Base-by-base conservation (phyloP, 345 rosid genomes). In the Noccaea bulbosa region DNA sequence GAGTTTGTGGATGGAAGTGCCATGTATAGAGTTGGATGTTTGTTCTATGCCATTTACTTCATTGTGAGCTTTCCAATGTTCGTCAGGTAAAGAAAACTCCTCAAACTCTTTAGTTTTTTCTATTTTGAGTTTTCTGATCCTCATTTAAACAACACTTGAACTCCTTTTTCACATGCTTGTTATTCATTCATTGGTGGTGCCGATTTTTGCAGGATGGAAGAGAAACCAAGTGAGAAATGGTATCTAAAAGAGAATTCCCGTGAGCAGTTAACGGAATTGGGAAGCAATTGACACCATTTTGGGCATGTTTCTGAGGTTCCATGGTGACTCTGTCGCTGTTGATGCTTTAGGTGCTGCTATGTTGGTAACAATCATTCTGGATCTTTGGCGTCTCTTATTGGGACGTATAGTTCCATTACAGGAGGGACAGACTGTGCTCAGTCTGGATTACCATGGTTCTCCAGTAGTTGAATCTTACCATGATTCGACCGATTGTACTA, bases 31-130 rank as follows among this genome's bases (percentile, higher is more conserved):
- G 93, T 94, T 74, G 99, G 99, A 22, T 94, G 89, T 48, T 74
- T 94, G 81, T 94, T 94, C 80, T 94, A 94, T 77, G 99, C 99
- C 49, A 85, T 91, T 71, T 94, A 91, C 84, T 91, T 94, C 84
- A 8, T 94, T 24, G 96, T 94, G 48, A 94, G 99, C 89, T 94
- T 94, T 72, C 98, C 99, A 20, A 94, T 94, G 99, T n/a, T n/a
- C n/a, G n/a, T n/a, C n/a, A n/a, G n/a, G 99, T 91, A 80, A 82
- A 85, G 68, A 69, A 12, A 54, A 12, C 41, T 11, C 61, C 70
- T 44, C 52, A 27, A 51, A 41, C 40, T 22, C 24, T 8, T 10
- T 72, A 7, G 14, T 41, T 71, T 41, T 30, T 2, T 41, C 1
- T 11, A n/a, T 32, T 35, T 12, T 5, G 16, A 71, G 43, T 51